Evolutionary conservation across 2,329 filamentous ascomycete genomes (phyloP).

Genomic region (Neonectria hederae): DNA sequence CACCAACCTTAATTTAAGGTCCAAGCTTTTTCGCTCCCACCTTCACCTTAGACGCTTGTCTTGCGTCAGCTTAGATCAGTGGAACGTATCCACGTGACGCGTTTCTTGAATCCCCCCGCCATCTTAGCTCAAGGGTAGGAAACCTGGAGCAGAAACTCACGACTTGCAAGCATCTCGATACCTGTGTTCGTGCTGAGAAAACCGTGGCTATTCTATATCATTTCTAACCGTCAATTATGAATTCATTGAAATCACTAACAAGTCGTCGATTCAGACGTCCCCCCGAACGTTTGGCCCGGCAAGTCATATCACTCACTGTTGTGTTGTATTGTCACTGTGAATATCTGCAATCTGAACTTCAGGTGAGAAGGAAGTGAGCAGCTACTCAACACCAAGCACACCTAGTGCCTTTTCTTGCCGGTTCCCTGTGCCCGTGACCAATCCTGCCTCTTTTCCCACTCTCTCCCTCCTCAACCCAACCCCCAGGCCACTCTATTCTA

Average conservation of each 20-base stretch:
- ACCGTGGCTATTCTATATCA: not conserved
- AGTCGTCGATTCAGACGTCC: not conserved
- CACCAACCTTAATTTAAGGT: slow-evolving; percentile 5
- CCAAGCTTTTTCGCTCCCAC: not conserved
- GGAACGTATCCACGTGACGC: slow-evolving; percentile 4
- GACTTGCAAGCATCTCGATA: not conserved
- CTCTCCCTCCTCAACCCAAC: not conserved
- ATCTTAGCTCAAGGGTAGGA: not conserved
- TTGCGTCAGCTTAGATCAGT: not conserved
- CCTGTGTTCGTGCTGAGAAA: not conserved
- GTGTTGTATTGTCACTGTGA: not conserved
- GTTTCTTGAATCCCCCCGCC: not conserved
- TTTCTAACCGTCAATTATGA: not conserved
- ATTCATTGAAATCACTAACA: no score
- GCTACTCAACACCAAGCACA: not conserved
- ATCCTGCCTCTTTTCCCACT: not conserved
- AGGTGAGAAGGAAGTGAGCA: slow-evolving; percentile 7
- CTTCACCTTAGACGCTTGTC: no score
- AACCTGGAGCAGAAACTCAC: not conserved
- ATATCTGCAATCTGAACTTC: not conserved
- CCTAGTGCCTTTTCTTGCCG: not conserved
- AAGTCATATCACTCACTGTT: not conserved
- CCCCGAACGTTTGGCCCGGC: not conserved
- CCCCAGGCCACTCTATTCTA: not conserved
- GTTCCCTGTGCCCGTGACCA: not conserved